phyloP scores from a whole-genome alignment of 2,329 filamentous ascomycete species.

The Venturia nashicola region DNA sequence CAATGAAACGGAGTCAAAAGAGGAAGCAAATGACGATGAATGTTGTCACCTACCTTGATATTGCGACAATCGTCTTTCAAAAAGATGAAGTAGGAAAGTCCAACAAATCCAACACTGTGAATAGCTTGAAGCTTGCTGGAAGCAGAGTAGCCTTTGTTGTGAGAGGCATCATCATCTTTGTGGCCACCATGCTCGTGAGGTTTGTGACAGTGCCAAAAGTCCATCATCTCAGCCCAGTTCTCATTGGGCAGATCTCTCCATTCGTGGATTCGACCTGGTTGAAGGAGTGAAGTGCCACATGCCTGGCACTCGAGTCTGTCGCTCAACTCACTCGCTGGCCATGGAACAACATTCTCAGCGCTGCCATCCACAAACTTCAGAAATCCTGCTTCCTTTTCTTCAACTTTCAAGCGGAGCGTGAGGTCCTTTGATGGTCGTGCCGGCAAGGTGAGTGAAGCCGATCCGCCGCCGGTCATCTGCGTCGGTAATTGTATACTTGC shows the following conservation, averaged over 20 bases:
- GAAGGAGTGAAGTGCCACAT: not conserved
- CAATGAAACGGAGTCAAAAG: slow-evolving; percentile 9
- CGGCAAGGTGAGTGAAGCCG: slow-evolving; percentile 38
- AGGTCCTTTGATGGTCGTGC: slow-evolving; percentile 35
- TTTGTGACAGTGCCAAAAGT: slow-evolving; percentile 99
- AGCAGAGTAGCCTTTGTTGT: slow-evolving; percentile 68
- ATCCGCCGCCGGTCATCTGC: slow-evolving; percentile 28
- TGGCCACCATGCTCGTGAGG: slow-evolving; percentile 50
- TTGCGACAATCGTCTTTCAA: slow-evolving; percentile 50
- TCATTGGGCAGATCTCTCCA: slow-evolving; percentile 96
- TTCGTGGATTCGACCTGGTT: slow-evolving; percentile 27
- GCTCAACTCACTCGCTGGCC: slow-evolving; percentile 10
- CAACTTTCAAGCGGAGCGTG: slow-evolving; percentile 41
- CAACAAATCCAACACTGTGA: slow-evolving; percentile 61
- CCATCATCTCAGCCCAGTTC: slow-evolving; percentile 99
- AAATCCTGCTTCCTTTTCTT: slow-evolving; percentile 19
- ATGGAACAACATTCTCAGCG: slow-evolving; percentile 15
- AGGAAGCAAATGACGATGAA: not conserved
- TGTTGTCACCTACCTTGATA: slow-evolving; percentile 28
- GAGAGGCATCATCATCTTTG: slow-evolving; percentile 42
- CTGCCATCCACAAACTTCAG: slow-evolving; percentile 13
- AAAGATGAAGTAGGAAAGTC: slow-evolving; percentile 66
- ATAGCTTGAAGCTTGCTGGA: slow-evolving; percentile 59
- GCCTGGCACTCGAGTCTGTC: slow-evolving; percentile 5
- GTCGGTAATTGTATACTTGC: slow-evolving; percentile 35